Percentiles rank a stretch among this genome's conserved stretches.
phyloP scores from a whole-genome alignment of 140 eudicot species.

The Bidens hawaiensis region DNA sequence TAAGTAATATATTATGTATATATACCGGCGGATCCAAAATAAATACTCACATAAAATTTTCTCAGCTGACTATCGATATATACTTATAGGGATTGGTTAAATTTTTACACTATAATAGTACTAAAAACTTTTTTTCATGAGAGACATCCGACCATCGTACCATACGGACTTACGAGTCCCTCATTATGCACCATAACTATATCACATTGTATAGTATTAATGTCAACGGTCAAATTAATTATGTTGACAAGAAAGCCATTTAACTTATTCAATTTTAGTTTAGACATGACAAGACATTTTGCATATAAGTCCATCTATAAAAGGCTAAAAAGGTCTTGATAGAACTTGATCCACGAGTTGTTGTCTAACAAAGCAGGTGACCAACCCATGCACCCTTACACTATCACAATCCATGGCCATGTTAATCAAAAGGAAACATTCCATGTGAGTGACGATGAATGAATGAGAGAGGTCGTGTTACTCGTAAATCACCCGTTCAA shows the following conservation, averaged over 20 bases:
- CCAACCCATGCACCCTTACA: constrained; percentile 11
- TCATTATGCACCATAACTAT: not conserved
- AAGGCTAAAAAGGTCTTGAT: not conserved
- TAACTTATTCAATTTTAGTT: not conserved
- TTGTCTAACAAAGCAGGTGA: constrained; percentile 6
- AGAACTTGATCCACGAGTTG: not conserved
- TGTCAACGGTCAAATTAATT: not conserved
- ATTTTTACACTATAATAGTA: no score
- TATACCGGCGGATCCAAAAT: no score
- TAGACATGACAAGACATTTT: constrained; percentile 16
- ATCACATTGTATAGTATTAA: not conserved
- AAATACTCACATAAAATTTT: no score
- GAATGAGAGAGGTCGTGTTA: not conserved
- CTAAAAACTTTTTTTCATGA: no score
- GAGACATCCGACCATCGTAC: no score
- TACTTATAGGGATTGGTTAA: no score
- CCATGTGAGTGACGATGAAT: constrained; percentile 7
- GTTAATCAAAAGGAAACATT: constrained; percentile 6
- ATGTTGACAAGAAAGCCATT: constrained; percentile 6
- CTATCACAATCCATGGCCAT: constrained; percentile 13
- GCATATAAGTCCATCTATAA: not conserved
- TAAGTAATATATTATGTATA: no score
- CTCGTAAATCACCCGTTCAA: not conserved
- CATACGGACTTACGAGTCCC: not conserved
- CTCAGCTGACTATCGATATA: no score